phyloP scores from a whole-genome alignment of 108 stramenopile species.

The Fistulifera pelliculosa region DNA sequence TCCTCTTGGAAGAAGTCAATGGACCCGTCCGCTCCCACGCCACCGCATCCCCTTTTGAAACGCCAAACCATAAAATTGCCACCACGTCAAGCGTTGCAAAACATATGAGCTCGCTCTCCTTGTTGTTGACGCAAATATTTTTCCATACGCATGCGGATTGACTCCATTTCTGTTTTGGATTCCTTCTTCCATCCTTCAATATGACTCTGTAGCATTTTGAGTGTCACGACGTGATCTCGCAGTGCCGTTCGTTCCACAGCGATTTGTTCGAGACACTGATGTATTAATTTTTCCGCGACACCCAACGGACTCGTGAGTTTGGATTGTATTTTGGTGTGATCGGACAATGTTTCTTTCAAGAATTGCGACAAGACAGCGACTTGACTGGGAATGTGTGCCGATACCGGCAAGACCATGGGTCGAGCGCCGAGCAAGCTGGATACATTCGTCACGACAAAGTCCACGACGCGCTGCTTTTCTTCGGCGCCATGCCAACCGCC shows the following conservation, averaged over 20 bases:
- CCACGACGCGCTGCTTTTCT: constrained; percentile 49
- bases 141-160: constrained; percentile 16
- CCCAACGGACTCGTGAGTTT: constrained; percentile 75
- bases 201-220: constrained; percentile 52
- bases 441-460: constrained; percentile 69
- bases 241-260: constrained; percentile 32
- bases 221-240: constrained; percentile 53
- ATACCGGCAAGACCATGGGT: constrained; percentile 64
- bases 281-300: constrained; percentile 58
- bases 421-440: constrained; percentile 61
- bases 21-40: too few relatives aligned
- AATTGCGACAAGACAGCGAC: constrained; percentile 47
- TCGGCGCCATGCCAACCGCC: constrained; percentile 57
- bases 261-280: constrained; percentile 45
- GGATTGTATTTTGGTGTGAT: constrained; percentile 58
- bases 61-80: constrained; percentile 16
- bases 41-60: too few relatives aligned
- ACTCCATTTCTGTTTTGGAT: constrained; percentile 29
- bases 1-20: too few relatives aligned
- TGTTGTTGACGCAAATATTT: constrained; percentile 22
- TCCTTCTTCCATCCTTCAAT: constrained; percentile 65
- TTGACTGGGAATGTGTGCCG: constrained; percentile 59
- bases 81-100: constrained; percentile 15
- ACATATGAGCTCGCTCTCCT: constrained; percentile 19
- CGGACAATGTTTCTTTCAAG: constrained; percentile 57